These are phyloP conservation scores for Wallacemonas sp. DNA, from an alignment of 208 protist genomes.

Conservation along the genomic window DNA sequence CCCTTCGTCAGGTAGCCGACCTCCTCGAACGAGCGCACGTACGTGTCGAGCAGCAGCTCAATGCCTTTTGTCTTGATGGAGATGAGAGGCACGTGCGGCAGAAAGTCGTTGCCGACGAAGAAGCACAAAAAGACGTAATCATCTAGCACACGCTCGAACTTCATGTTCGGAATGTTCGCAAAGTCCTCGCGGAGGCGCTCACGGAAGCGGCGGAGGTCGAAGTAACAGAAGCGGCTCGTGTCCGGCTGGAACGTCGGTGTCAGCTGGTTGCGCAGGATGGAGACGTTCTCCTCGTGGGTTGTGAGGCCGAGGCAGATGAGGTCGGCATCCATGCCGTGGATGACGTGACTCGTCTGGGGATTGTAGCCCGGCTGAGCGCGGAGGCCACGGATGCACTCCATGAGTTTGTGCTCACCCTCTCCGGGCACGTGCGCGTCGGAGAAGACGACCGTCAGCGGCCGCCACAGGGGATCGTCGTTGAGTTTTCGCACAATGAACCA, in stretches of 20 bases:
- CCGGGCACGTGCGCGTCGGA: conserved; percentile 97
- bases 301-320: conserved; percentile 98
- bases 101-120: conserved; percentile 99
- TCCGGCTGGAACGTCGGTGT: conserved; percentile 82
- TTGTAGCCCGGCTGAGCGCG: conserved; percentile 93
- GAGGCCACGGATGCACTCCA: conserved; percentile 92
- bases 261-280: conserved; percentile 97
- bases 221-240: conserved; percentile 84
- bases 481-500: conserved; percentile 96
- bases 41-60: conserved; percentile 92
- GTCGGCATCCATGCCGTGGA: conserved; percentile 99
- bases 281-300: conserved; percentile 98
- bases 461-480: conserved; percentile 93
- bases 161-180: conserved; percentile 56
- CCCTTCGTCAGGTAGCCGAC: conserved; percentile 83
- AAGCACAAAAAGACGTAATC: conserved; percentile 99
- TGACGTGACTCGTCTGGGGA: conserved; percentile 95
- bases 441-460: conserved; percentile 93
- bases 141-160: conserved; percentile 97
- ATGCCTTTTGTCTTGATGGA: conserved; percentile 97
- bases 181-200: conserved; percentile 82
- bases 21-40: conserved; percentile 65
- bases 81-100: conserved; percentile 97
- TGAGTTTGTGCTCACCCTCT: conserved; percentile 97
- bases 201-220: conserved; percentile 79